A percentile compares a stretch with the other conserved stretches of the same genome.
Evolutionary conservation across 176 grass and related monocot species (phyloP).

Genomic region (Cenchrus americanus): DNA sequence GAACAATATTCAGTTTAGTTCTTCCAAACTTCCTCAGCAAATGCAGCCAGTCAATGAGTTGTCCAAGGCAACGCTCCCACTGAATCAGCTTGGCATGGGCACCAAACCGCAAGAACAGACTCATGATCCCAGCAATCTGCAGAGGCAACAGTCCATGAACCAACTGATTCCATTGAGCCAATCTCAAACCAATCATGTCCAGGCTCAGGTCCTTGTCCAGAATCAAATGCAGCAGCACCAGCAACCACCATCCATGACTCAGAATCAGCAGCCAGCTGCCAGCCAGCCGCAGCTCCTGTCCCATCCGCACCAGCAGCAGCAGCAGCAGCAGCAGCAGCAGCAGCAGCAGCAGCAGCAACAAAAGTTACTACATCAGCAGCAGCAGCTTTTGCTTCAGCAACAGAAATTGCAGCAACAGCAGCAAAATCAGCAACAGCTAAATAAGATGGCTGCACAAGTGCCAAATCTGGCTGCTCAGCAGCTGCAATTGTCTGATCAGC

Average conservation of each 20-base stretch:
- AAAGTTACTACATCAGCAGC: slow-evolving; percentile 35
- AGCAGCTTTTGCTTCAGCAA: slow-evolving; percentile 60
- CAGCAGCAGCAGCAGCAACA: slow-evolving; percentile 19
- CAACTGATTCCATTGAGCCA: slow-evolving; percentile 58
- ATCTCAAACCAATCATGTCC: slow-evolving; percentile 51
- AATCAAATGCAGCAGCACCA: slow-evolving; percentile 65
- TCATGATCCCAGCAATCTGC: slow-evolving; percentile 49
- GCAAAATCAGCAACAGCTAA: slow-evolving; percentile 62
- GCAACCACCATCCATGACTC: slow-evolving; percentile 35
- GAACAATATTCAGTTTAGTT: slow-evolving; percentile 62
- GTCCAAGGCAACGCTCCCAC: slow-evolving; percentile 42
- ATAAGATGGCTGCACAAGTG: slow-evolving; percentile 59
- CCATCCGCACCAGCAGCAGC: slow-evolving; percentile 48
- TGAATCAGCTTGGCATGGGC: slow-evolving; percentile 53
- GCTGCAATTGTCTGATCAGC: slow-evolving; percentile 58
- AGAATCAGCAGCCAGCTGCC: slow-evolving; percentile 47
- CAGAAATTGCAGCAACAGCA: slow-evolving; percentile 57
- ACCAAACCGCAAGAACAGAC: slow-evolving; percentile 56
- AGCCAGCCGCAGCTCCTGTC: slow-evolving; percentile 32
- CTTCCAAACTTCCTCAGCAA: slow-evolving; percentile 57
- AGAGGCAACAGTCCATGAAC: slow-evolving; percentile 59
- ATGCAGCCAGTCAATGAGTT: slow-evolving; percentile 59
- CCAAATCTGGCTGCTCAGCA: slow-evolving; percentile 62
- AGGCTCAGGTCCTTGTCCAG: slow-evolving; percentile 59
- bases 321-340: neutral